Evolutionary conservation across 306 rosid genomes (phyloP).

Genomic region (Gynostemma pentaphyllum): DNA sequence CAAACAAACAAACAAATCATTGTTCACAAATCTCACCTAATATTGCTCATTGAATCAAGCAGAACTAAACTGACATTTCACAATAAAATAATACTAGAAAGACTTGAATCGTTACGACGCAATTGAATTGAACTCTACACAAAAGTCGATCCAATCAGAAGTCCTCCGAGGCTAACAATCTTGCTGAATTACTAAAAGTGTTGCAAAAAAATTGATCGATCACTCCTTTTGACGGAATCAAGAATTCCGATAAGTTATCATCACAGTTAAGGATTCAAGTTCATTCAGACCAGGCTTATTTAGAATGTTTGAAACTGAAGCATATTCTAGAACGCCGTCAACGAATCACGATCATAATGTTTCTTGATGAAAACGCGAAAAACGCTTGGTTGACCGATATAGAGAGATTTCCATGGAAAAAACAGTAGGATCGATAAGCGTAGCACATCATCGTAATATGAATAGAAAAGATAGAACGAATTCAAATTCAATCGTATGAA

Average conservation of each 20-base stretch:
- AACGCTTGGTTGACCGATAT: neutral
- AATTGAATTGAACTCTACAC: conserved; percentile 33
- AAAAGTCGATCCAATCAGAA: conserved; percentile 54
- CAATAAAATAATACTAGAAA: neutral
- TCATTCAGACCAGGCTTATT: neutral
- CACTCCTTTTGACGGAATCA: neutral
- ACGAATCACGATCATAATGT: neutral
- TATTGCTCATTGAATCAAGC: neutral
- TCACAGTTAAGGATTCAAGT: neutral
- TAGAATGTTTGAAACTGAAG: neutral
- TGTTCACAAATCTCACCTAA: neutral
- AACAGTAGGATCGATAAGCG: neutral
- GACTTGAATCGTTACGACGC: neutral
- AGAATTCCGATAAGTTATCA: neutral
- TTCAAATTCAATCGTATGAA: neutral
- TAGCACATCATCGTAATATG: neutral
- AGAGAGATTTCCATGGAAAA: neutral
- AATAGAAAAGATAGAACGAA: neutral
- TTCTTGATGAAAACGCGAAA: neutral
- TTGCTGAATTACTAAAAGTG: conserved; percentile 29
- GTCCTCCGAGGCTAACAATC: conserved; percentile 60
- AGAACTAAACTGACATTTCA: neutral
- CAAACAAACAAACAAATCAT: too few species aligned
- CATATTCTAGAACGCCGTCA: neutral
- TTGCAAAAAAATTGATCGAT: neutral